These are phyloP conservation scores for Atalantia buxifolia DNA, from an alignment of 345 rosid species.

Conservation along the genomic window DNA sequence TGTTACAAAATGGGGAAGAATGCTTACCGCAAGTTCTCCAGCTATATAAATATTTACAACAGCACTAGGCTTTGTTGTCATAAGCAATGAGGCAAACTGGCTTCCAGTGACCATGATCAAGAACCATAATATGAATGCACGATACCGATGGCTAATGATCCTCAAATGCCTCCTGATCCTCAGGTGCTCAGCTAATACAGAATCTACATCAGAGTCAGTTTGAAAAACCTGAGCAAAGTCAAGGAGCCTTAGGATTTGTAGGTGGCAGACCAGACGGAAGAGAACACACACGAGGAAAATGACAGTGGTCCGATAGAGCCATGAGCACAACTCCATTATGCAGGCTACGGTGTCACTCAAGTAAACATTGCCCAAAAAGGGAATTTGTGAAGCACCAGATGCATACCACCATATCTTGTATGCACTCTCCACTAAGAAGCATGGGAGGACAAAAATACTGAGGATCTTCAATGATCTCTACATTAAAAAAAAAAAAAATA, in stretches of 20 bases:
- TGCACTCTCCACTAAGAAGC: constrained; percentile 64
- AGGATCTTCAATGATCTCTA: constrained; percentile 85
- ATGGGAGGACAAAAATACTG: constrained; percentile 66
- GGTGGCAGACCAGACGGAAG: constrained; percentile 83
- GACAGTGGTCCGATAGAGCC: constrained; percentile 84
- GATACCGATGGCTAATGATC: constrained; percentile 85
- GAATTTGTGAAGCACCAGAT: constrained; percentile 87
- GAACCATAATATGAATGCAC: constrained; percentile 58
- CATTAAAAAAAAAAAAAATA: constrained; percentile 8
- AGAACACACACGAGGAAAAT: constrained; percentile 84
- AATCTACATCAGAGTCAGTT: constrained; percentile 67
- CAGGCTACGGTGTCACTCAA: constrained; percentile 80
- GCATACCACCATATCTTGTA: constrained; percentile 99
- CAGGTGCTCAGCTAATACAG: constrained; percentile 76
- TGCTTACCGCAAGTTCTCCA: constrained; percentile 85
- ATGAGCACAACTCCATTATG: constrained; percentile 72
- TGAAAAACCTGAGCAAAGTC: constrained; percentile 79
- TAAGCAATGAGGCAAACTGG: constrained; percentile 80
- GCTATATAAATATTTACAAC: constrained; percentile 53
- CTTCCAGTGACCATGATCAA: constrained; percentile 76
- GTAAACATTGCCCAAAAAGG: constrained; percentile 74
- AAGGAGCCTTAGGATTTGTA: constrained; percentile 86
- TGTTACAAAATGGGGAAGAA: background rate
- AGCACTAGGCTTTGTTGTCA: constrained; percentile 59
- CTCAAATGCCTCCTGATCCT: constrained; percentile 79